phyloP scores from a whole-genome alignment of 345 rosid species.

The Ceriops decandra region DNA sequence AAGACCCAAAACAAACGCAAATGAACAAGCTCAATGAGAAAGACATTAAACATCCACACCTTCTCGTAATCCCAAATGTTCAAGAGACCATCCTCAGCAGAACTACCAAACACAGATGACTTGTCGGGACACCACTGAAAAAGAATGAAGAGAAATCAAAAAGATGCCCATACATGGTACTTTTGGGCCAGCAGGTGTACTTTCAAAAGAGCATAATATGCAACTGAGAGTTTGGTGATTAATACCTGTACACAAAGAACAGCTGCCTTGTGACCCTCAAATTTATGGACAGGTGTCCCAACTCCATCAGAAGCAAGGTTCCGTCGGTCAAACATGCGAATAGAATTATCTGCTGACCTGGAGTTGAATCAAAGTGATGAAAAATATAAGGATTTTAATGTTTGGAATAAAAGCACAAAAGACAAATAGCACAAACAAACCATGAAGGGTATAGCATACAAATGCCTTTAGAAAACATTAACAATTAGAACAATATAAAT shows the following conservation, averaged over 20 bases:
- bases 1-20: background rate
- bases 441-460: too few relatives aligned
- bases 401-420: background rate
- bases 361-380: background rate
- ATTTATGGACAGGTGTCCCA: conserved; percentile 64
- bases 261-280: conserved; percentile 77
- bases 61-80: conserved; percentile 34
- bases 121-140: conserved; percentile 37
- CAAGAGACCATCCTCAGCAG: conserved; percentile 33
- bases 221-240: background rate
- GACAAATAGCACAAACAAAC: background rate
- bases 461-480: background rate
- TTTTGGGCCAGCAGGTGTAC: background rate
- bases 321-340: conserved; percentile 55
- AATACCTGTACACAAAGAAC: conserved; percentile 85
- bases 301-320: conserved; percentile 53
- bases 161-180: background rate
- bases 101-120: conserved; percentile 32
- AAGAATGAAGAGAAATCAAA: background rate
- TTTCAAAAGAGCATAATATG: background rate
- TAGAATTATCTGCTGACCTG: conserved; percentile 47
- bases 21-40: background rate
- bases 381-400: background rate
- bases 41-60: conserved; percentile 16
- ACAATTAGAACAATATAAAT: background rate